Conservation (phyloP, 163 green algal species). For the Scenedesmus sp. region DNA sequence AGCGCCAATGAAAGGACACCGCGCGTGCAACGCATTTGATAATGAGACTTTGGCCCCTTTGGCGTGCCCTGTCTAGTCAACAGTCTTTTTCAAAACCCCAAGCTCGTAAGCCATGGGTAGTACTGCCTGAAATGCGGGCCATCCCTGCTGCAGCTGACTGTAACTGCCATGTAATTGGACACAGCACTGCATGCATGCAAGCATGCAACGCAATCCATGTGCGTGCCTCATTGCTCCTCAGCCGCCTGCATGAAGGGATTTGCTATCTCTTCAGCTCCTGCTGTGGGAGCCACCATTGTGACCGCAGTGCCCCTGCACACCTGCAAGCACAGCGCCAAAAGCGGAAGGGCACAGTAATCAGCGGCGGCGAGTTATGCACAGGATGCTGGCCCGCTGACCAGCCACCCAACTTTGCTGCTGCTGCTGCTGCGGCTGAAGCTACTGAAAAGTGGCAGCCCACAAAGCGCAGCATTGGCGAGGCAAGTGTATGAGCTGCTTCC, state of each 20-base stretch:
- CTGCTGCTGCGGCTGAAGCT: not conserved
- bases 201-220: too few relatives aligned
- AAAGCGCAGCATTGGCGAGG: not conserved
- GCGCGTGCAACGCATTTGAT: too few relatives aligned
- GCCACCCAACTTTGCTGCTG: not conserved
- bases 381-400: not conserved
- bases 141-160: too few relatives aligned
- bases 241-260: slow-evolving; percentile 91
- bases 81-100: too few relatives aligned
- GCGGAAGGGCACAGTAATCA: not conserved
- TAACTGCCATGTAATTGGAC: too few relatives aligned
- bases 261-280: slow-evolving; percentile 92
- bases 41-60: too few relatives aligned
- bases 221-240: slow-evolving; percentile 38
- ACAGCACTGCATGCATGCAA: too few relatives aligned
- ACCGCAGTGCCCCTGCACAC: slow-evolving; percentile 95
- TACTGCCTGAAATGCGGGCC: too few relatives aligned
- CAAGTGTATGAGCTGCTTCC: not conserved
- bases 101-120: too few relatives aligned
- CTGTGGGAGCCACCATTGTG: slow-evolving; percentile 91
- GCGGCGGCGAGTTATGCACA: too few relatives aligned
- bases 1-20: too few relatives aligned
- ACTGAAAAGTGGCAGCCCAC: not conserved
- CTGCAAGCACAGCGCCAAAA: slow-evolving; percentile 57
- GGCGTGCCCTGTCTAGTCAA: too few relatives aligned